These are phyloP conservation scores for Beauveria asiatica DNA, from an alignment of 2,329 filamentous ascomycete species.

Conservation along the genomic window DNA sequence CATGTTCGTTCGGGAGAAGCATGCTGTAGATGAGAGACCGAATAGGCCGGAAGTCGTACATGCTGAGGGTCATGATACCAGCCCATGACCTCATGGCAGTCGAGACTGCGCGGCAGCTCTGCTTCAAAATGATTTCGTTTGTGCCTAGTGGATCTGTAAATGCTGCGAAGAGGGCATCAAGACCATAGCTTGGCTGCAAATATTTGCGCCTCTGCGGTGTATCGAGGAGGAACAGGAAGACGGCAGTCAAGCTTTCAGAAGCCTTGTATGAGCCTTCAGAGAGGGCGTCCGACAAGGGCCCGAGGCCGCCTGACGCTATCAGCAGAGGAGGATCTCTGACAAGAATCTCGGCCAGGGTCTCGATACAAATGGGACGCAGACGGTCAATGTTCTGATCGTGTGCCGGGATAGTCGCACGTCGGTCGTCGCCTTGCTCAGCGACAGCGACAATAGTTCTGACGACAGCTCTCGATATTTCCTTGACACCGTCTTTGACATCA, in stretches of 20 bases:
- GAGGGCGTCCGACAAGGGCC: constrained; percentile 82
- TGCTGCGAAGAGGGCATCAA: constrained; percentile 81
- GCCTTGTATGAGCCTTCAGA: constrained; percentile 87
- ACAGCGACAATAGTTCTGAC: constrained; percentile 86
- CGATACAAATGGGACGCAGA: constrained; percentile 79
- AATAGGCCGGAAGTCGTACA: constrained; percentile 80
- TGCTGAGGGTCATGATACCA: constrained; percentile 77
- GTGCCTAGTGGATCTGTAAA: constrained; percentile 74
- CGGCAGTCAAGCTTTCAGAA: constrained; percentile 76
- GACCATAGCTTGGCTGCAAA: constrained; percentile 77
- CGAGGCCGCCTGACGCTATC: constrained; percentile 74
- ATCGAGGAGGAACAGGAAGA: constrained; percentile 87
- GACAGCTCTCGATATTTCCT: constrained; percentile 78
- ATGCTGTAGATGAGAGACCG: constrained; percentile 65
- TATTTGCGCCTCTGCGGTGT: constrained; percentile 71
- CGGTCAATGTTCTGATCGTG: constrained; percentile 73
- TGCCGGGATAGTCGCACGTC: constrained; percentile 63
- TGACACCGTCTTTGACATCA: constrained; percentile 86
- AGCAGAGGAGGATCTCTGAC: constrained; percentile 76
- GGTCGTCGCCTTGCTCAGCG: constrained; percentile 79
- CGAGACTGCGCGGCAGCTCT: constrained; percentile 88
- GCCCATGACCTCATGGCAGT: constrained; percentile 89
- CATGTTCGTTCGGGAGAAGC: constrained; percentile 44
- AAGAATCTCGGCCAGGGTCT: constrained; percentile 87
- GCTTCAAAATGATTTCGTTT: constrained; percentile 60